Conservation (phyloP, 2,329 filamentous ascomycete species). For the Aureobasidium sp. region DNA sequence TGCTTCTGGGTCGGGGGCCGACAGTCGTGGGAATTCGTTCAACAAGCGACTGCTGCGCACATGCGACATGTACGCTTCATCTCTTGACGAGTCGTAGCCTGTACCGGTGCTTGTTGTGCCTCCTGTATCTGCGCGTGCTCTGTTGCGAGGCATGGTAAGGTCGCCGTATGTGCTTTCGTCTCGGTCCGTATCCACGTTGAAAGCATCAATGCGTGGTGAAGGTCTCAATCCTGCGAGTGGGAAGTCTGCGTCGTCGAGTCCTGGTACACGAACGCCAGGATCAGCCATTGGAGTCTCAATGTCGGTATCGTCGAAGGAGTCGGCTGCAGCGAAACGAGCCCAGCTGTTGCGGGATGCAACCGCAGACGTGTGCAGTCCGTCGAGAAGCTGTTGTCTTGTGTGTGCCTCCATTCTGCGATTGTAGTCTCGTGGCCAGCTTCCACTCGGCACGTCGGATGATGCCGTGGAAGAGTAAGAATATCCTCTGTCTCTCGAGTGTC, state of each 20-base stretch:
- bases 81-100: conserved; percentile 14
- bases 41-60: not conserved
- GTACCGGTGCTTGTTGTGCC: conserved; percentile 7
- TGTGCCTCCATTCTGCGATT: conserved; percentile 16
- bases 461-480: conserved; percentile 16
- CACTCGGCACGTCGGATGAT: conserved; percentile 16
- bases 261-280: not conserved
- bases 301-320: conserved; percentile 9
- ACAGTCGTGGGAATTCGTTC: conserved; percentile 20
- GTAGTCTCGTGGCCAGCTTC: conserved; percentile 15
- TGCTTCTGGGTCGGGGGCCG: conserved; percentile 24
- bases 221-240: conserved; percentile 1
- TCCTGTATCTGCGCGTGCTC: conserved; percentile 5
- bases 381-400: conserved; percentile 15
- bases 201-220: not conserved
- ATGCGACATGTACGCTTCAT: conserved; percentile 11
- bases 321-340: conserved; percentile 8
- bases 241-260: conserved; percentile 7
- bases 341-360: conserved; percentile 6
- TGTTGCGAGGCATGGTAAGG: not conserved
- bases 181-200: not conserved
- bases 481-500: conserved; percentile 13
- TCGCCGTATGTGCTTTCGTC: conserved; percentile 7
- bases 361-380: conserved; percentile 1
- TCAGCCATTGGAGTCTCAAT: not conserved